Evolutionary conservation across 345 rosid genomes (phyloP), one percentile per base, ranked within the genome.

Genomic region (Eucalyptus fibrosa): DNA sequence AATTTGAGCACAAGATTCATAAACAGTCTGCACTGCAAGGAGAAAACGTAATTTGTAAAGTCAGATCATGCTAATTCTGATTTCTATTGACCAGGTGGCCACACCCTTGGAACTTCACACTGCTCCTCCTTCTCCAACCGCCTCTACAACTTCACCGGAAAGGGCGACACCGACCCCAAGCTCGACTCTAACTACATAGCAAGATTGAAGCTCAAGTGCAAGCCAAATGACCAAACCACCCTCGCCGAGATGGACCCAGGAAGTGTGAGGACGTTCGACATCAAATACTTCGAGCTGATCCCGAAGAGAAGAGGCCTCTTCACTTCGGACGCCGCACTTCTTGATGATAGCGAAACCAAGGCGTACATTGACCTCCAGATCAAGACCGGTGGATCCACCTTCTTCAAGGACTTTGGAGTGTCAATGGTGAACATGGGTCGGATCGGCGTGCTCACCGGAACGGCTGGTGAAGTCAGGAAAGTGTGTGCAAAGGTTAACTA

Each of bases 401-500:
- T 95, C 93, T 93, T 91, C 28, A 87, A 90, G 55, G 97, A 96
- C 89, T 96, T 96, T 87, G 95, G 93, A 8, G 94, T 67, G 86
- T 94, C 98, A 47, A 96, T 95, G 97, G 93, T 92, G 50, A 93
- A 94, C 1, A 94, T 96, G 98, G 97, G 96, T 40, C 90, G 95
- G 89, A 88, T 94, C 56, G 95, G 90, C 0, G 97, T 95, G 87
- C 91, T 95, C 30, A 95, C 98, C 0, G 97, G 97, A 8, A 28
- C 12, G 3, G 81, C 14, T 1, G 97, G 97, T 4, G 92, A 95
- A 81, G 91, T 96, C 90, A 94, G 98, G 34, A 95, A 94, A 90
- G 93, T 93, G 4, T 96, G 97, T 93, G 88, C 90, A 89, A 91
- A 83, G 89, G 92, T 92, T 89, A 94, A 95, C 81, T 96, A 89